Evolutionary conservation across 805 yeast genomes (phyloP).

Genomic region (Lachancea cidri): DNA sequence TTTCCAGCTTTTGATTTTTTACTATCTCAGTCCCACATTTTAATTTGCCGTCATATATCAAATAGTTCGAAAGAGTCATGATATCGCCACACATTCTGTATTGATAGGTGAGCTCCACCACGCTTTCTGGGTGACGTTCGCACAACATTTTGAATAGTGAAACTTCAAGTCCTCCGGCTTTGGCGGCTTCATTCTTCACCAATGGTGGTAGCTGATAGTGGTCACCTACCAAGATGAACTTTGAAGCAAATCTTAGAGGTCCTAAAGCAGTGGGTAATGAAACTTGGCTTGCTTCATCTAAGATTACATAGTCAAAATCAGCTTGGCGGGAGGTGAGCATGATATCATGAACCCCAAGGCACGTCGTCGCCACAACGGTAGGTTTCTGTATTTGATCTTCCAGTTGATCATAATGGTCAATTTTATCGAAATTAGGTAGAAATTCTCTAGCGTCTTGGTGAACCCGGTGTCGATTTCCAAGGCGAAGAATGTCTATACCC

Average conservation of each 20-base stretch:
- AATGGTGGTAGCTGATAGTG: conserved; percentile 91
- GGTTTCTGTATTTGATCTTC: conserved; percentile 46
- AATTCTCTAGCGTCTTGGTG: conserved; percentile 57
- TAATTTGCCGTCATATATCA: conserved; percentile 71
- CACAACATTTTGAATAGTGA: conserved; percentile 75
- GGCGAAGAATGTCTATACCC: conserved; percentile 50
- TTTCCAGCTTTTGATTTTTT: conserved; percentile 48
- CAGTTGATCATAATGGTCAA: conserved; percentile 43
- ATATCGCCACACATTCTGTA: conserved; percentile 92
- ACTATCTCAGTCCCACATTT: conserved; percentile 69
- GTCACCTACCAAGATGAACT: conserved; percentile 92
- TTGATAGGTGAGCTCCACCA: conserved; percentile 74
- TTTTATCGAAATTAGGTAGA: conserved; percentile 40
- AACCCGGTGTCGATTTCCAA: conserved; percentile 57
- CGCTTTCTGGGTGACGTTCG: conserved; percentile 65
- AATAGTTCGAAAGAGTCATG: conserved; percentile 72
- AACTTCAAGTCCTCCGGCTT: conserved; percentile 48
- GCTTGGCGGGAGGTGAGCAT: conserved; percentile 33
- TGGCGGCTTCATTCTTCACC: conserved; percentile 64
- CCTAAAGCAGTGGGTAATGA: conserved; percentile 89
- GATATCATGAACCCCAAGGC: conserved; percentile 54
- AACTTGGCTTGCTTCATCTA: conserved; percentile 96
- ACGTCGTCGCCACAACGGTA: conserved; percentile 82
- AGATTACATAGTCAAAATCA: conserved; percentile 83
- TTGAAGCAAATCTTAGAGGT: conserved; percentile 71